Percentiles rank a stretch among this genome's conserved stretches.
Conservation (phyloP, 352 stramenopile species). For the Discostella stelligera region DNA sequence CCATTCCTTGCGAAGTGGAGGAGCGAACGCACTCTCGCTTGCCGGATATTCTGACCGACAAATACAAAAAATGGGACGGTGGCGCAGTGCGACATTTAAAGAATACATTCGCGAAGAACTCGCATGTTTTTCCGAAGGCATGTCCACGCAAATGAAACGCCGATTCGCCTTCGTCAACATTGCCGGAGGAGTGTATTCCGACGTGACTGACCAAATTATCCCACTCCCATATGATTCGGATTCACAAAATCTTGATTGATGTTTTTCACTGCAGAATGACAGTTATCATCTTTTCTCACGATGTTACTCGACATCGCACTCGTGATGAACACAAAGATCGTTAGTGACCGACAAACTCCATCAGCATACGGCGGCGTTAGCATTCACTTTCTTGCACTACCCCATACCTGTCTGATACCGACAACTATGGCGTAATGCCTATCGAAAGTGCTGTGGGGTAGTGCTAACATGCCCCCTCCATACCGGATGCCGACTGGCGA, state of each 20-base stretch:
- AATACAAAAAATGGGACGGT: slow-evolving; percentile 39
- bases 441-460: not conserved
- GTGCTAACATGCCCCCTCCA: too few species aligned
- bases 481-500: not conserved
- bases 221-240: not conserved
- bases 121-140: slow-evolving; percentile 22
- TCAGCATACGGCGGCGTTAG: too few species aligned
- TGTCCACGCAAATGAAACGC: slow-evolving; percentile 22
- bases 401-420: too few species aligned
- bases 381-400: too few species aligned
- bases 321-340: too few species aligned
- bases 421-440: too few species aligned
- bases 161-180: slow-evolving; percentile 34
- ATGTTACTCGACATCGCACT: too few species aligned
- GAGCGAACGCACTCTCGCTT: slow-evolving; percentile 5
- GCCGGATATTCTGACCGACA: slow-evolving; percentile 8
- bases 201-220: not conserved
- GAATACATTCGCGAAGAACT: slow-evolving; percentile 43
- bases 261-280: too few species aligned
- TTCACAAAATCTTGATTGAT: not conserved
- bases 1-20: slow-evolving; percentile 16
- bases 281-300: too few species aligned
- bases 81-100: slow-evolving; percentile 15
- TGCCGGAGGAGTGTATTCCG: not conserved
- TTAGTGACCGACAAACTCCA: too few species aligned